Evolutionary conservation across 2,329 filamentous ascomycete genomes (phyloP).

Genomic region (Aspergillus luchuensis): DNA sequence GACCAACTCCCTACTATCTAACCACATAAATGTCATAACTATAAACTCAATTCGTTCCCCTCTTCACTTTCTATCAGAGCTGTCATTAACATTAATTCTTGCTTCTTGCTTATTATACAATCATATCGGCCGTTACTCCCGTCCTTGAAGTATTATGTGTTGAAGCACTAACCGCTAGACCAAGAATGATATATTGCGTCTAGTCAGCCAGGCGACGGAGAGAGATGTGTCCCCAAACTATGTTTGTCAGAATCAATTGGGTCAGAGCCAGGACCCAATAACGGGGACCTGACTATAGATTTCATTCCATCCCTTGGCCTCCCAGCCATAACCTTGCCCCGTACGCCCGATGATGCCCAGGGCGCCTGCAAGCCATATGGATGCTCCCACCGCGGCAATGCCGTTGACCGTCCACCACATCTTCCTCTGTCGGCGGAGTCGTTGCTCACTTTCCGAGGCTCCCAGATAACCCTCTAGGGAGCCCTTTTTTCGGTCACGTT

Average conservation of each 20-base stretch:
- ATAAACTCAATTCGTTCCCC: too few relatives aligned
- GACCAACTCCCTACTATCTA: background rate
- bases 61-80: background rate
- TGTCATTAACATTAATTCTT: slow-evolving; percentile 3
- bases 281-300: slow-evolving; percentile 66
- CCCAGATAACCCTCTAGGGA: slow-evolving; percentile 36
- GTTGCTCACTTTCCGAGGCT: slow-evolving; percentile 54
- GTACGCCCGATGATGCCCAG: slow-evolving; percentile 75
- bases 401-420: slow-evolving; percentile 74
- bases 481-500: slow-evolving; percentile 30
- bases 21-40: too few relatives aligned
- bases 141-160: too few relatives aligned
- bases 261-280: slow-evolving; percentile 54
- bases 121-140: background rate
- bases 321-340: slow-evolving; percentile 73
- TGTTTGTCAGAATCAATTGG: background rate
- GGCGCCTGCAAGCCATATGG: slow-evolving; percentile 79
- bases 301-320: slow-evolving; percentile 76
- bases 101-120: background rate
- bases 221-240: background rate
- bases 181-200: too few relatives aligned
- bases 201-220: too few relatives aligned
- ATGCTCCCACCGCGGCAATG: slow-evolving; percentile 58
- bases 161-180: too few relatives aligned
- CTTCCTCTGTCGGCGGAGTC: slow-evolving; percentile 58